These are phyloP conservation scores for Hibiscus mutabilis DNA, from an alignment of 345 rosid species.

Conservation along the genomic window DNA sequence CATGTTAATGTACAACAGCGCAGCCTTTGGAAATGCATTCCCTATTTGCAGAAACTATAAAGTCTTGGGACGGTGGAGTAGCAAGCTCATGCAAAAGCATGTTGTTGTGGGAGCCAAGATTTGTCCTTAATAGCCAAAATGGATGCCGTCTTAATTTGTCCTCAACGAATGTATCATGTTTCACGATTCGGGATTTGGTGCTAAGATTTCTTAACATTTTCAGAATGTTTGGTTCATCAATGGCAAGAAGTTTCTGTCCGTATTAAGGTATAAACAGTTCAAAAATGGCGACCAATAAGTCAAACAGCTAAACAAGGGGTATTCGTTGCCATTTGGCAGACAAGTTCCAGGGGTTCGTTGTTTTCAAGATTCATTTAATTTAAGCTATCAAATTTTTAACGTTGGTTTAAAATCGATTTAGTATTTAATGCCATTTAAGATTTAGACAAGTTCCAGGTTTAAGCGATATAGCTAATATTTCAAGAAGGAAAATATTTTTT, in stretches of 20 bases:
- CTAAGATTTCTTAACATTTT: background rate
- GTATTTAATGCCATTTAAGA: too few species aligned
- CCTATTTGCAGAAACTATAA: background rate
- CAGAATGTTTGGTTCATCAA: background rate
- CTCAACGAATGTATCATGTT: background rate
- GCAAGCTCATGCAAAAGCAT: background rate
- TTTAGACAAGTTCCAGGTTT: too few species aligned
- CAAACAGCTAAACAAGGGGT: background rate
- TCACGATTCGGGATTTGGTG: background rate
- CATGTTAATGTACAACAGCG: background rate
- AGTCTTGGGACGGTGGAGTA: background rate
- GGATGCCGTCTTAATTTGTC: background rate
- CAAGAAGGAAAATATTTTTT: too few species aligned
- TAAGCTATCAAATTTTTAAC: too few species aligned
- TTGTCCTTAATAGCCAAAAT: background rate
- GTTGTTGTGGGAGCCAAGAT: background rate
- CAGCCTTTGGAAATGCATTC: background rate
- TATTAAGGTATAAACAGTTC: background rate
- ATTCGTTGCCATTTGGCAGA: too few species aligned
- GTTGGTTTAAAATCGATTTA: too few species aligned
- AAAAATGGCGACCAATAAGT: background rate
- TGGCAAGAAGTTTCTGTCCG: background rate
- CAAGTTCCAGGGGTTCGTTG: background rate
- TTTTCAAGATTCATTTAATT: too few species aligned
- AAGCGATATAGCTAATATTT: too few species aligned